Conservation (phyloP, 495 filamentous ascomycete species). For the Neurospora sp. region DNA sequence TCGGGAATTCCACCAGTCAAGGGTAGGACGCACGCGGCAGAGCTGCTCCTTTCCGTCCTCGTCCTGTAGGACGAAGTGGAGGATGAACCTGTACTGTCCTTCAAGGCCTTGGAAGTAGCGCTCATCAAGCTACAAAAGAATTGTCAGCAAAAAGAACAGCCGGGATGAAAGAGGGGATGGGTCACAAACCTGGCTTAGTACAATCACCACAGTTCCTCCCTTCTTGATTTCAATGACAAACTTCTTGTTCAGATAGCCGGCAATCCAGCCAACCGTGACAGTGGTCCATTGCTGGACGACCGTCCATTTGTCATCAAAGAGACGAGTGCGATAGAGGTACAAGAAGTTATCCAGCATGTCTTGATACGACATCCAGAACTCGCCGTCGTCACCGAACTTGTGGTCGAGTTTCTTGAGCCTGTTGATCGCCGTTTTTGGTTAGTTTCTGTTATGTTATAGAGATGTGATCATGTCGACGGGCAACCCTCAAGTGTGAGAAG, state of each 20-base stretch:
- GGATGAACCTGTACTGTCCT: conserved; percentile 55
- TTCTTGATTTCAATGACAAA: conserved; percentile 55
- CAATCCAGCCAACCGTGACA: conserved; percentile 59
- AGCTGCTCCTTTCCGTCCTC: conserved; percentile 61
- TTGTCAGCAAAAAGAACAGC: background rate
- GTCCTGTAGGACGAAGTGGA: conserved; percentile 64
- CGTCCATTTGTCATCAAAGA: conserved; percentile 63
- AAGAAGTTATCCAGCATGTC: conserved; percentile 63
- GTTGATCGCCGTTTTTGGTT: background rate
- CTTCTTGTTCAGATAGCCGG: conserved; percentile 63
- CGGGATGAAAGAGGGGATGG: background rate
- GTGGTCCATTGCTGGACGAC: conserved; percentile 58
- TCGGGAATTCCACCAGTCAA: conserved; percentile 47
- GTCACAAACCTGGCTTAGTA: conserved; percentile 45
- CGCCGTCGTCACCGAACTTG: conserved; percentile 66
- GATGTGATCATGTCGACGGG: background rate
- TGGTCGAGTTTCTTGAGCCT: conserved; percentile 56
- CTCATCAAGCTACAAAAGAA: conserved; percentile 38
- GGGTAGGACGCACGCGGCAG: conserved; percentile 52
- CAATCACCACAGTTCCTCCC: conserved; percentile 51
- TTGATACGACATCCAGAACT: conserved; percentile 30
- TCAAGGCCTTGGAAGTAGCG: conserved; percentile 62
- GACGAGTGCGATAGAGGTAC: conserved; percentile 60
- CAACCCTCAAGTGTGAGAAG: background rate
- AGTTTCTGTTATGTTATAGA: background rate